Conservation (phyloP, 331 rosid species). For the Acacia pycnantha region DNA sequence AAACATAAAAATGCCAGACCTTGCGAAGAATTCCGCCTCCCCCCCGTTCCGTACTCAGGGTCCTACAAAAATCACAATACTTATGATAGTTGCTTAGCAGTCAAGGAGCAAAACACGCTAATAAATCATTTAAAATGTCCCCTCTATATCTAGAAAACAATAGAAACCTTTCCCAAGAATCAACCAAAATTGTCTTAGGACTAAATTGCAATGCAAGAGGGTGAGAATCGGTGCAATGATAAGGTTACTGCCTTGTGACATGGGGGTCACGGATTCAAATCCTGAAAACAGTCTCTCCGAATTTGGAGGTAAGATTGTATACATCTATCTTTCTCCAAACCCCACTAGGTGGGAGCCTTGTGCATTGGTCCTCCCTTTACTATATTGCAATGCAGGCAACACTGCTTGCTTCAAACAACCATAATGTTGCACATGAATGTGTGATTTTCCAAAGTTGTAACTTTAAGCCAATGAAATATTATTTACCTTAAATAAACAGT, state of each 20-base stretch:
- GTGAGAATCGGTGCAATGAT: too few relatives aligned
- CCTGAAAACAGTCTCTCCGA: too few relatives aligned
- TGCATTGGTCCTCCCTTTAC: neutral
- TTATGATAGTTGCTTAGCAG: neutral
- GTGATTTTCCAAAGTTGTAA: neutral
- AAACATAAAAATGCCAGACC: constrained; percentile 48
- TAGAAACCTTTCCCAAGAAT: neutral
- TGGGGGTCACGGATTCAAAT: too few relatives aligned
- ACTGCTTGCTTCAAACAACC: neutral
- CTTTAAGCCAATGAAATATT: neutral
- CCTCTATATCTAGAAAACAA: neutral
- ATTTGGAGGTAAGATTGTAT: too few relatives aligned
- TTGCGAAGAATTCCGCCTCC: constrained; percentile 79
- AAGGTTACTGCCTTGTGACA: too few relatives aligned
- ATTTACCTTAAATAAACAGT: neutral
- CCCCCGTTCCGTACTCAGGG: constrained; percentile 70
- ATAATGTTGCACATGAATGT: neutral
- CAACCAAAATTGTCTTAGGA: neutral
- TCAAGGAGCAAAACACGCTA: neutral
- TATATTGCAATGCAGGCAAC: constrained; percentile 6
- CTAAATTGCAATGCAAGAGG: constrained; percentile 1
- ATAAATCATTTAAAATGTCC: neutral
- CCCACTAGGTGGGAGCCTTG: too few relatives aligned
- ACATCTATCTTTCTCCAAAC: too few relatives aligned
- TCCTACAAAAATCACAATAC: constrained; percentile 48